Conservation (phyloP, 352 stramenopile genomes). For the Plasmopara muralis region DNA sequence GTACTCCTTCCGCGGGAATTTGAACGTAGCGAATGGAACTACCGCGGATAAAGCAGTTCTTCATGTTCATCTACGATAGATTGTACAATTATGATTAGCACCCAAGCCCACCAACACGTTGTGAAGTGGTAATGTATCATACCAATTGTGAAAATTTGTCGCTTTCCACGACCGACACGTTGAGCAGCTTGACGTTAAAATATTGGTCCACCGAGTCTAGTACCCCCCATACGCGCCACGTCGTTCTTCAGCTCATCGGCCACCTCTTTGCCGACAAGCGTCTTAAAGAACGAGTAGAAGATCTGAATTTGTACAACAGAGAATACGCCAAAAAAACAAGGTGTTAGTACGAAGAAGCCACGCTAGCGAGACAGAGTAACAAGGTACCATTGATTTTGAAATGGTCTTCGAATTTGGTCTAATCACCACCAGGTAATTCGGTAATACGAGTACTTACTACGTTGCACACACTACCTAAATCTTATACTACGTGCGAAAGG, state of each 20-base stretch:
- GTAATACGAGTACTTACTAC: too few relatives aligned
- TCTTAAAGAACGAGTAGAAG: conserved; percentile 99
- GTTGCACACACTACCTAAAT: too few relatives aligned
- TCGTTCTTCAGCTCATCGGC: conserved; percentile 99
- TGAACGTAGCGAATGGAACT: conserved; percentile 98
- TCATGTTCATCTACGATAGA: conserved; percentile 84
- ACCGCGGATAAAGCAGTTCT: conserved; percentile 98
- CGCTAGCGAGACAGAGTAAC: background rate
- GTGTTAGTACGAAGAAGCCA: background rate
- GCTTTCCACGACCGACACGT: conserved; percentile 93
- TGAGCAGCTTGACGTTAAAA: conserved; percentile 98
- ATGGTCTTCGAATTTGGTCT: too few relatives aligned
- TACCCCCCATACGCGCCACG: conserved; percentile 92
- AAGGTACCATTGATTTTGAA: conserved; percentile 11
- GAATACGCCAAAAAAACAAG: background rate
- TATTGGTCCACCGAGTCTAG: conserved; percentile 99
- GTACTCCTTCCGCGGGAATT: conserved; percentile 93
- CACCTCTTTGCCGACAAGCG: conserved; percentile 95
- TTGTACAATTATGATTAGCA: background rate
- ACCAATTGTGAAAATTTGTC: conserved; percentile 97
- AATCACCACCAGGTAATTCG: too few relatives aligned
- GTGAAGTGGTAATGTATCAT: background rate
- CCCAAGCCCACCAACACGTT: background rate
- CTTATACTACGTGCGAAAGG: too few relatives aligned
- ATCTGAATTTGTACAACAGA: conserved; percentile 47